phyloP scores from a whole-genome alignment of 2,329 filamentous ascomycete species.

The Boeremia lycopersici region DNA sequence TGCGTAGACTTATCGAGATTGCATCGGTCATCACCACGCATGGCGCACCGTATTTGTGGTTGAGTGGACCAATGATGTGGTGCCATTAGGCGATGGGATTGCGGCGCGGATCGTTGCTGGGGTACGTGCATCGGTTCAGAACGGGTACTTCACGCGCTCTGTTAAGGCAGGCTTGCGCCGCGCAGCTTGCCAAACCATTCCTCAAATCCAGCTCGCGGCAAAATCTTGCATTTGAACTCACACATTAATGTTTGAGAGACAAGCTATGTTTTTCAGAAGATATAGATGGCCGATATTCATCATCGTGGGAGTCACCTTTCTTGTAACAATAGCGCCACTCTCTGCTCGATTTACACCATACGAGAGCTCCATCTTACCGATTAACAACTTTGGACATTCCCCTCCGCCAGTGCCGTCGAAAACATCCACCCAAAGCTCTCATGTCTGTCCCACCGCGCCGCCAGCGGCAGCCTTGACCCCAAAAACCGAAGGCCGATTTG shows the following conservation, averaged over 20 bases:
- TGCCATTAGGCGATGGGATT: background rate
- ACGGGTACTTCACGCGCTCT: background rate
- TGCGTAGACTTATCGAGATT: background rate
- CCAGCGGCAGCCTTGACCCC: constrained; percentile 17
- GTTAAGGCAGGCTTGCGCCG: background rate
- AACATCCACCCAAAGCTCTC: background rate
- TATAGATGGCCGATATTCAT: constrained; percentile 21
- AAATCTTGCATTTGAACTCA: no score
- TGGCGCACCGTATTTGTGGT: background rate
- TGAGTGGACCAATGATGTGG: background rate
- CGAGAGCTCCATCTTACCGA: constrained; percentile 4
- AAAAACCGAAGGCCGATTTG: constrained; percentile 19
- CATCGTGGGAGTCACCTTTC: constrained; percentile 6
- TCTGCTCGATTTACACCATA: constrained; percentile 16
- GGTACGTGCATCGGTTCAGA: background rate
- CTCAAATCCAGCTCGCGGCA: no score
- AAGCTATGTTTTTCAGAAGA: constrained; percentile 19
- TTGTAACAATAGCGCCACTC: constrained; percentile 16
- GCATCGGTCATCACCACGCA: background rate
- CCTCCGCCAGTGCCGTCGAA: background rate
- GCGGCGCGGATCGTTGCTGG: constrained; percentile 10
- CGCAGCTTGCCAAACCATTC: no score
- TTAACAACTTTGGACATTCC: constrained; percentile 2
- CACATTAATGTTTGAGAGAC: constrained; percentile 6
- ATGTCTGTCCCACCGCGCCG: constrained; percentile 19